phyloP scores from a whole-genome alignment of 768 basidiomycete genomes.

The Sutorius australiensis region DNA sequence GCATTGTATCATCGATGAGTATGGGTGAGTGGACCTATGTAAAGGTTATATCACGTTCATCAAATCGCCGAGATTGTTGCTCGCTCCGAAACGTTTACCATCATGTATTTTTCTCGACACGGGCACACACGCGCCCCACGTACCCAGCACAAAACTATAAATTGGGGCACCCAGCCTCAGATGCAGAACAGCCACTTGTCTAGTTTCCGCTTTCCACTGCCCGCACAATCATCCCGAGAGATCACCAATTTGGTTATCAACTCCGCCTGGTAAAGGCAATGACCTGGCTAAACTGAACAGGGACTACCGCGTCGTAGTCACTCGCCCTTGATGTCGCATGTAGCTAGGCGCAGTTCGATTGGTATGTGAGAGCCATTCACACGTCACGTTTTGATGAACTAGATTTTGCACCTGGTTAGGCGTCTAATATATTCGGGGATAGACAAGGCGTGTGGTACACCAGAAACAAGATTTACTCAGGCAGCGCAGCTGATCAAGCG shows the following conservation, averaged over 20 bases:
- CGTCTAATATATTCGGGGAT: neutral
- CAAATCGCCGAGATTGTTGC: neutral
- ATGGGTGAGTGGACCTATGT: neutral
- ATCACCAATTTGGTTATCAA: neutral
- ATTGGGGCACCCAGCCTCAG: neutral
- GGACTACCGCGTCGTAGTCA: neutral
- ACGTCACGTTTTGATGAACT: slow-evolving; percentile 1
- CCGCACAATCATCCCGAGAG: neutral
- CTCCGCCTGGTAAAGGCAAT: neutral
- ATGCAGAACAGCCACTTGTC: neutral
- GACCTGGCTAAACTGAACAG: neutral
- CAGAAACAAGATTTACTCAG: neutral
- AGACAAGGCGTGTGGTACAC: neutral
- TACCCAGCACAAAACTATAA: neutral
- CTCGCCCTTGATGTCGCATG: neutral
- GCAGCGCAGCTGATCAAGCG: neutral
- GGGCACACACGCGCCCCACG: neutral
- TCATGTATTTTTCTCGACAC: neutral
- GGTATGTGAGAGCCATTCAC: neutral
- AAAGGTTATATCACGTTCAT: neutral
- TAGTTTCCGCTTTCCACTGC: neutral
- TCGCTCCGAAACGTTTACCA: neutral
- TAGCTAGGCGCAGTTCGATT: neutral
- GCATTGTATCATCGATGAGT: neutral
- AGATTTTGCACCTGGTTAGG: neutral